These are phyloP conservation scores for Mycena albidolilacea DNA, from an alignment of 768 basidiomycete genomes.

Conservation along the genomic window DNA sequence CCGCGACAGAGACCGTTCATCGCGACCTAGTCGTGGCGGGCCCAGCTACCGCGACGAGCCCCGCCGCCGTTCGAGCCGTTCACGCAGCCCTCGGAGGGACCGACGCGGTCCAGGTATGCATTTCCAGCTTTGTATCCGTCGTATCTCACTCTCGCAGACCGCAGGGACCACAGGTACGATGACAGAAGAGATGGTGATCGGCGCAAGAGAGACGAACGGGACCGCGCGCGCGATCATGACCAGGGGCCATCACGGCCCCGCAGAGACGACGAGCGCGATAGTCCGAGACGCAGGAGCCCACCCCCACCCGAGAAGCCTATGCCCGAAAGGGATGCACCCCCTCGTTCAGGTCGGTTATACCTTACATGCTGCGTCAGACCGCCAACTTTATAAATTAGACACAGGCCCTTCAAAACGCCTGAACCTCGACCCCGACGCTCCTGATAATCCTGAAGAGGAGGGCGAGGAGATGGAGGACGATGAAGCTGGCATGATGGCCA, in stretches of 20 bases:
- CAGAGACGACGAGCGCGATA: slow-evolving; percentile 51
- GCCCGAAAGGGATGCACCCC: slow-evolving; percentile 34
- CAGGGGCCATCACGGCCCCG: slow-evolving; percentile 53
- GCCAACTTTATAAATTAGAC: slow-evolving; percentile 18
- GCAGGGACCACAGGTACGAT: slow-evolving; percentile 50
- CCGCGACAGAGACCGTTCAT: slow-evolving; percentile 60
- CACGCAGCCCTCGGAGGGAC: slow-evolving; percentile 64
- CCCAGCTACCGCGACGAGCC: slow-evolving; percentile 57
- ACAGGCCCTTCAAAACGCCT: slow-evolving; percentile 40
- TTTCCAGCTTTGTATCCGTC: background rate
- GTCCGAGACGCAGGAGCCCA: slow-evolving; percentile 45
- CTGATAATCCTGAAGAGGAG: slow-evolving; percentile 54
- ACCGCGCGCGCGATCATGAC: slow-evolving; percentile 54
- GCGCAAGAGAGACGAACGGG: slow-evolving; percentile 53
- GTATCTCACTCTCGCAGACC: slow-evolving; percentile 27
- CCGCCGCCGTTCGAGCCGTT: slow-evolving; percentile 64
- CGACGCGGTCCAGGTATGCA: slow-evolving; percentile 49
- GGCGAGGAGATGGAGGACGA: slow-evolving; percentile 72
- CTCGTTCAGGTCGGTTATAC: slow-evolving; percentile 37
- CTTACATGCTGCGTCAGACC: slow-evolving; percentile 15
- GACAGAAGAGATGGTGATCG: slow-evolving; percentile 53
- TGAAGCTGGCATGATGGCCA: slow-evolving; percentile 86
- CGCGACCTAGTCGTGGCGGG: slow-evolving; percentile 55
- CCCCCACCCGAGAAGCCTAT: slow-evolving; percentile 39
- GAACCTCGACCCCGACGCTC: slow-evolving; percentile 59